phyloP scores from a whole-genome alignment of 2,329 filamentous ascomycete species.

The Pestalotiopsis sp. region DNA sequence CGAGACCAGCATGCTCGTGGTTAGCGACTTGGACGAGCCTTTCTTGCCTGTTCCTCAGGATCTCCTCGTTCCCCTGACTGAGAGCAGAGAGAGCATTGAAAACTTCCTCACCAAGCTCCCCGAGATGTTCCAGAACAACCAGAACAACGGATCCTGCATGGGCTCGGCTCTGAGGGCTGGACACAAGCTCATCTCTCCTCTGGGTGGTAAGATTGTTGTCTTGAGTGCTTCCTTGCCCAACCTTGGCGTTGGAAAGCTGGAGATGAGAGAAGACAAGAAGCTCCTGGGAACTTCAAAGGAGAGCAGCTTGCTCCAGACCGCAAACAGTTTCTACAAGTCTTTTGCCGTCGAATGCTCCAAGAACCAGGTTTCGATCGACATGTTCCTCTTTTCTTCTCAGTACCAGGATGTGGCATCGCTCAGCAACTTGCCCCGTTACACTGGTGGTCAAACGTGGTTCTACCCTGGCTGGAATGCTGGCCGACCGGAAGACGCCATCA shows the following conservation, averaged over 20 bases:
- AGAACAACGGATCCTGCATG: conserved; percentile 89
- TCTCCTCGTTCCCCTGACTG: conserved; percentile 83
- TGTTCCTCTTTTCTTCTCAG: conserved; percentile 95
- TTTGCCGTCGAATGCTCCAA: conserved; percentile 99
- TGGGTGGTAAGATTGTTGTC: conserved; percentile 94
- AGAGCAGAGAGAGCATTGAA: conserved; percentile 90
- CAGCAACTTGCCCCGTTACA: conserved; percentile 93
- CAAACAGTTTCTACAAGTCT: conserved; percentile 97
- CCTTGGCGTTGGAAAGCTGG: conserved; percentile 84
- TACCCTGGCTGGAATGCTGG: conserved; percentile 98
- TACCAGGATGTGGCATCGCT: conserved; percentile 97
- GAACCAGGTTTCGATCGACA: conserved; percentile 97
- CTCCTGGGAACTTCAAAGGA: conserved; percentile 93
- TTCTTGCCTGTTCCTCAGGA: conserved; percentile 94
- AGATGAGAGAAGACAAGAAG: conserved; percentile 96
- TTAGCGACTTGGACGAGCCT: conserved; percentile 93
- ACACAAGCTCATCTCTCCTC: conserved; percentile 91
- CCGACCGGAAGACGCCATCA: conserved; percentile 91
- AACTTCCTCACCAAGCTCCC: conserved; percentile 88
- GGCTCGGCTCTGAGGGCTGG: conserved; percentile 89
- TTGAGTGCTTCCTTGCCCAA: conserved; percentile 90
- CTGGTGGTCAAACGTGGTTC: conserved; percentile 97
- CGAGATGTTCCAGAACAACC: conserved; percentile 94
- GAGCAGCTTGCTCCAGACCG: conserved; percentile 82
- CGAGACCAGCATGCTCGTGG: conserved; percentile 88